Conservation (phyloP, 2,329 filamentous ascomycete species). For the Monosporascus sp. region DNA sequence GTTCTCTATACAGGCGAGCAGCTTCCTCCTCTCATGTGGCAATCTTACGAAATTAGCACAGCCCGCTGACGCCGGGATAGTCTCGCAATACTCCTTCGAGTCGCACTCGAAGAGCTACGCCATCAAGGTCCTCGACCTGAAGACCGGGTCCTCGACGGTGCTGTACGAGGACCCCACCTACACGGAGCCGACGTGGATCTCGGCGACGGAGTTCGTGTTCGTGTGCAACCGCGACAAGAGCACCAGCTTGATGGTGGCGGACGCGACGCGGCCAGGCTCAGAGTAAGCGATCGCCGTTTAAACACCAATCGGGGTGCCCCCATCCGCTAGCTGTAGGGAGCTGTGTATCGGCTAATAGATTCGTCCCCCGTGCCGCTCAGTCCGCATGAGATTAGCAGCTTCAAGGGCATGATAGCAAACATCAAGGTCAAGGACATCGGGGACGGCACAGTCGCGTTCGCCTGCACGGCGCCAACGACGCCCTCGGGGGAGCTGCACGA, state of each 20-base stretch:
- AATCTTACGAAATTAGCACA: no score
- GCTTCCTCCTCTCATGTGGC: no score
- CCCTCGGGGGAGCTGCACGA: slow-evolving; percentile 66
- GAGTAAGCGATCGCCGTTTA: slow-evolving; percentile 28
- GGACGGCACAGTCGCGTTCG: slow-evolving; percentile 46
- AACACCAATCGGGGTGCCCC: neutral
- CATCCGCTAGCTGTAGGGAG: slow-evolving; percentile 10
- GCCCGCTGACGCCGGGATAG: slow-evolving; percentile 24
- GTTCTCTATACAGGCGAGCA: slow-evolving; percentile 56
- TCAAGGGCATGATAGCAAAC: slow-evolving; percentile 52
- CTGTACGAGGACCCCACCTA: slow-evolving; percentile 61
- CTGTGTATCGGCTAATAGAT: slow-evolving; percentile 3
- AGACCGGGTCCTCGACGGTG: slow-evolving; percentile 57
- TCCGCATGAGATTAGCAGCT: slow-evolving; percentile 39
- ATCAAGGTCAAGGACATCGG: slow-evolving; percentile 51
- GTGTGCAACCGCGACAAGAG: slow-evolving; percentile 44
- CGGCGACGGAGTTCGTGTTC: slow-evolving; percentile 55
- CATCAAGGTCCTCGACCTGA: slow-evolving; percentile 65
- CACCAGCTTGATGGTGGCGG: slow-evolving; percentile 40
- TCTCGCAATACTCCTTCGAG: slow-evolving; percentile 75
- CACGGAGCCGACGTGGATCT: slow-evolving; percentile 72
- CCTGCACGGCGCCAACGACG: slow-evolving; percentile 58
- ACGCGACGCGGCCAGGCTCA: slow-evolving; percentile 28
- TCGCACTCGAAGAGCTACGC: slow-evolving; percentile 63
- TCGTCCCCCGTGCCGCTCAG: slow-evolving; percentile 17